Conservation (phyloP, 2,329 filamentous ascomycete genomes). For the Zymoseptoria crescenta region DNA sequence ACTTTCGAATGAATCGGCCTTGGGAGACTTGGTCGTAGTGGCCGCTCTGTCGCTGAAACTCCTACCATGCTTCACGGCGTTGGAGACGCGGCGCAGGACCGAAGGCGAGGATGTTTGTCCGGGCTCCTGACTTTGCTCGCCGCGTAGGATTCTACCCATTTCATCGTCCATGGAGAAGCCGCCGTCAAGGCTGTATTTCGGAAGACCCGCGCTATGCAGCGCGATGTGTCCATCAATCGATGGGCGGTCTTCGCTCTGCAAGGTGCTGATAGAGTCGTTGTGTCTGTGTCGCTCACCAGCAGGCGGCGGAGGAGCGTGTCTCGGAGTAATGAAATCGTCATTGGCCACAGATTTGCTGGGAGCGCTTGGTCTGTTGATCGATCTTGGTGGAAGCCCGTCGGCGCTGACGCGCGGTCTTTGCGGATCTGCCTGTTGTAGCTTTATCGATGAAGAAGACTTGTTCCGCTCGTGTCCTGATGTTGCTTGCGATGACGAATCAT, state of each 20-base stretch:
- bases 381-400: conserved; percentile 40
- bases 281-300: conserved; percentile 26
- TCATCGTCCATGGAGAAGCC: conserved; percentile 96
- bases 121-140: conserved; percentile 47
- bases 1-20: conserved; percentile 36
- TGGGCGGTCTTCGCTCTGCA: conserved; percentile 30
- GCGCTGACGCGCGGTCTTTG: conserved; percentile 27
- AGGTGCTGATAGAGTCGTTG: conserved; percentile 39
- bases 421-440: conserved; percentile 5
- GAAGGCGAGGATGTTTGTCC: conserved; percentile 43
- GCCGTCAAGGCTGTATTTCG: conserved; percentile 60
- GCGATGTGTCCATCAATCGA: conserved; percentile 21
- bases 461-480: conserved; percentile 31
- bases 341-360: conserved; percentile 34
- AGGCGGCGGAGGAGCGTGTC: conserved; percentile 37
- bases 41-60: conserved; percentile 62
- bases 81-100: conserved; percentile 81
- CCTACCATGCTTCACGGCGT: conserved; percentile 85
- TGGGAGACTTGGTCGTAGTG: conserved; percentile 24
- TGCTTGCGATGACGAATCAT: conserved; percentile 32
- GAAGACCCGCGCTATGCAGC: conserved; percentile 29
- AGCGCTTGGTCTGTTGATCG: conserved; percentile 38
- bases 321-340: conserved; percentile 40
- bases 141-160: conserved; percentile 78
- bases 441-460: conserved; percentile 29